Evolutionary conservation across 148 eudicot species (phyloP), one percentile per base, ranked within the genome.

Genomic region (Chenopodium album): DNA sequence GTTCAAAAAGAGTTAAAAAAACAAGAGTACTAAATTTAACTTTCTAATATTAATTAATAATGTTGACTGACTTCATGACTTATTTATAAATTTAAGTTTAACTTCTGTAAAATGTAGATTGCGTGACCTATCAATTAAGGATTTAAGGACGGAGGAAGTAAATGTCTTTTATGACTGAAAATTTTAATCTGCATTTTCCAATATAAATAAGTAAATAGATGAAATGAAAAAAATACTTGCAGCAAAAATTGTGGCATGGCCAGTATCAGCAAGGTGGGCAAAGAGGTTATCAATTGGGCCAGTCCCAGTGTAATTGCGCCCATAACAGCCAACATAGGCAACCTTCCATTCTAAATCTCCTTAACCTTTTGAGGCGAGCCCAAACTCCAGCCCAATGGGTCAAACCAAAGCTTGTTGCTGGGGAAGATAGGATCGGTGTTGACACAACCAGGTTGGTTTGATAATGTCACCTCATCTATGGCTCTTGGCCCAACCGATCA

Each of bases 401-500:
- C 99, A 71, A 96, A 96, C 98, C 98, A 96, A 1, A 94, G 93
- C 94, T 96, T 96, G 91, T 96, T 94, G 93, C 92, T 91, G 81
- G 99, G 99, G 87, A 94, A 96, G 78, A 92, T 96, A 2, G 98
- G 99, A 87, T 96, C 98, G 0, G 97, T 94, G 90, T 94, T 94
- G 12, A 96, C 98, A 31, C 88, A 87, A 8, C 97, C 99, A 0
- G 23, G 23, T 23, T 23, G 99, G 99, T 82, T 94, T 94, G 81
- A 96, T 48, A 78, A 96, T 96, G 83, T 96, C 98, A 0, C 98
- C 99, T 98, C 97, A 96, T 80, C 99, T 84, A 3, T 98, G 85
- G 41, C 99, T 98, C 89, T 96, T 97, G 13, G 98, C 99, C 99
- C 99, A 94, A 2, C 99, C 99, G 1, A 96, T 94, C 59, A 96